Evolutionary conservation across 768 basidiomycete species (phyloP).

Genomic region (Coprinopsis strossmayeri): DNA sequence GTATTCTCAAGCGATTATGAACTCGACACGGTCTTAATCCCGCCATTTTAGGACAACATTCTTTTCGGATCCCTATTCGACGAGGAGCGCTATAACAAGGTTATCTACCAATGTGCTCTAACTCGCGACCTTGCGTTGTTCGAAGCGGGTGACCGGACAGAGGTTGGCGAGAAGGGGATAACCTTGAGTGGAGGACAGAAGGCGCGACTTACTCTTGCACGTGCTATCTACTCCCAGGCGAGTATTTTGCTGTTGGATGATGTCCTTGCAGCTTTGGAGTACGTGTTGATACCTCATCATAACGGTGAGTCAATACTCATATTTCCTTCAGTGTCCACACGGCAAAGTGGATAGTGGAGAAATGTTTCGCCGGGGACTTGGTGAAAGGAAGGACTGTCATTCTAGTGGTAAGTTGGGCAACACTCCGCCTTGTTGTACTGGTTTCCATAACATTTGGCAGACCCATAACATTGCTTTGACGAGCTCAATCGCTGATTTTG

Average conservation of each 20-base stretch:
- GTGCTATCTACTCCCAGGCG: constrained; percentile 43
- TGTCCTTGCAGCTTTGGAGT: constrained; percentile 58
- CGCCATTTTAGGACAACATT: constrained; percentile 51
- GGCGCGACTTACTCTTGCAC: constrained; percentile 39
- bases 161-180: constrained; percentile 64
- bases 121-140: constrained; percentile 65
- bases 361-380: constrained; percentile 74
- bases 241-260: constrained; percentile 66
- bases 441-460: constrained; percentile 7
- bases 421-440: background rate
- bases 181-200: constrained; percentile 38
- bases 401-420: constrained; percentile 48
- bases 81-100: constrained; percentile 68
- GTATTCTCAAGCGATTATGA: constrained; percentile 11
- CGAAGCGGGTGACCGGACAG: constrained; percentile 56
- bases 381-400: constrained; percentile 74
- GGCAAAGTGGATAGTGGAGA: constrained; percentile 70
- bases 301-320: background rate
- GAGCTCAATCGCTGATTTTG: constrained; percentile 44
- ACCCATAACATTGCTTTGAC: constrained; percentile 46
- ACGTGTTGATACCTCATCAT: background rate
- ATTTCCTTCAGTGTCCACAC: constrained; percentile 54
- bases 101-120: constrained; percentile 64
- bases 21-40: background rate
- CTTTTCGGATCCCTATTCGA: constrained; percentile 70